Base-by-base conservation (phyloP, 2,329 filamentous ascomycete genomes). In the Talaromyces sp. region DNA sequence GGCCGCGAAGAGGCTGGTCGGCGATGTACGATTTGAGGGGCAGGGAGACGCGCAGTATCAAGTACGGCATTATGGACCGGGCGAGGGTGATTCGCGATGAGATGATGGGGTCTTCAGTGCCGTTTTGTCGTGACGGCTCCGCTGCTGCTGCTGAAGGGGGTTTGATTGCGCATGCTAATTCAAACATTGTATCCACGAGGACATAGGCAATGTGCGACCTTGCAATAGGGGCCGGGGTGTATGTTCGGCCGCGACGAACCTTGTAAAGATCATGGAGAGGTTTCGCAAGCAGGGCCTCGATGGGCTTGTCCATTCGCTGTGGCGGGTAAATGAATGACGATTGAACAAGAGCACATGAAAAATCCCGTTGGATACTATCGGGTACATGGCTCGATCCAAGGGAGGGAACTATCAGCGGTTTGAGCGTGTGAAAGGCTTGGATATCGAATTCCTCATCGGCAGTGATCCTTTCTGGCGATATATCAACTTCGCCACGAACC, bases 1-100 rank as follows among this genome's bases (percentile, higher is more conserved):
- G 84, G 0, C 95, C 93, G 14, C 95, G 84, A 21, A 99, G 80
- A 0, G 93, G 93, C 70, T 97, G 93, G 73, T 99, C 95, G 4
- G 92, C 90, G 52, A 96, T 87, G 71, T 96, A 98, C 0, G 88
- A 82, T 59, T 91, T 87, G n/a, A 98, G 77, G 0, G 90, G 87
- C 17, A 96, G 80, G 0, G 90, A 91, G 13, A 89, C 86, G 2
- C 95, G 87, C 1, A 96, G 79, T 51, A 98, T 88, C 2, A 98
- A 81, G 68, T 91, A 93, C 0, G 91, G 91, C 0, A 90, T 88
- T 0, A 88, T 85, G 3, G 89, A 89, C 69, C 86, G 84, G 0
- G 93, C 89, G 17, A 98, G 85, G 13, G 85, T 81, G 46, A 84
- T 74, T 61, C 81, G 79, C 11, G 80, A 72, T 50, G 65, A 70